Conservation (phyloP, 129 eudicot genomes). For the Helianthus annuus region HanXRQr2.0-SUNRISE NC_035448.2:153899013-153899512, state of each 20-base stretch:
- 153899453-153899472: constrained; percentile 82
- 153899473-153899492: constrained; percentile 80
- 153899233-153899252: constrained; percentile 34
- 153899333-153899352: neutral
- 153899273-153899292: constrained; percentile 83
- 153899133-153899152: too few species aligned
- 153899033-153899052: too few species aligned
- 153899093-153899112: too few species aligned
- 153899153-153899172: too few species aligned
- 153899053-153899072: too few species aligned
- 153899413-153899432: constrained; percentile 80
- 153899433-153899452: constrained; percentile 79
- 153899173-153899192: too few species aligned
- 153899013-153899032: too few species aligned
- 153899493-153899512: constrained; percentile 79
- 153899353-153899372: neutral
- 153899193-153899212: neutral
- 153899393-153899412: constrained; percentile 65
- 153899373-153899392: constrained; percentile 41
- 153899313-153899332: neutral
- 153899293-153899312: constrained; percentile 14
- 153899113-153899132: too few species aligned
- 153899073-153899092: too few species aligned
- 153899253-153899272: constrained; percentile 80
- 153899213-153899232: constrained; percentile 9